These are phyloP conservation scores for Pilobolus umbonatus DNA, from an alignment of 192 early-diverging fungal genomes.

Conservation along the genomic window DNA sequence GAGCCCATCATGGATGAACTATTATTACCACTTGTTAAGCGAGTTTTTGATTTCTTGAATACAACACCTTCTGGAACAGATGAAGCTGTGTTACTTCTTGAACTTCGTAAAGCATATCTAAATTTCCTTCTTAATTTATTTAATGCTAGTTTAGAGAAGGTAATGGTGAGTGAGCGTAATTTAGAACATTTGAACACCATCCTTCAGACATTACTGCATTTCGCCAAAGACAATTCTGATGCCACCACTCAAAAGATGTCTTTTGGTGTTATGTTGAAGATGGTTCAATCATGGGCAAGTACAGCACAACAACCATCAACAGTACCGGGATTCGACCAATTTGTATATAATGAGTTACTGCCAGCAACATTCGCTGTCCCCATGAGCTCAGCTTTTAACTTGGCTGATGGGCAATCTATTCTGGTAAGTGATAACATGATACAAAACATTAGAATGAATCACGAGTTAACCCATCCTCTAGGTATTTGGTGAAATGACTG, in stretches of 20 bases:
- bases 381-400: conserved; percentile 63
- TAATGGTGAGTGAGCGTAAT: conserved; percentile 72
- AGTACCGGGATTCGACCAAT: conserved; percentile 52
- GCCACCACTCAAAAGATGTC: conserved; percentile 58
- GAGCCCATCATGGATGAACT: conserved; percentile 68
- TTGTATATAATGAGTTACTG: conserved; percentile 70
- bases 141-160: conserved; percentile 70
- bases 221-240: conserved; percentile 58
- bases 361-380: conserved; percentile 79
- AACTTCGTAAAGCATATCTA: conserved; percentile 80
- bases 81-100: conserved; percentile 69
- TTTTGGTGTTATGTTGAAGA: conserved; percentile 64
- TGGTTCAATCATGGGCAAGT: conserved; percentile 59
- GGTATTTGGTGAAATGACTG: conserved; percentile 52
- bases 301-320: neutral
- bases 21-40: conserved; percentile 72
- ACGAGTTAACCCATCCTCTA: conserved; percentile 6
- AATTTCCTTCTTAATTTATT: conserved; percentile 75
- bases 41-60: conserved; percentile 81
- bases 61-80: conserved; percentile 83
- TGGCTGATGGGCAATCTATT: conserved; percentile 69
- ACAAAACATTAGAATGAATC: neutral
- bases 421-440: conserved; percentile 42
- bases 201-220: conserved; percentile 64
- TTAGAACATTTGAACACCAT: conserved; percentile 53